Evolutionary conservation across 192 early-diverging fungal species (phyloP).

Genomic region (Coemansia sp.): DNA sequence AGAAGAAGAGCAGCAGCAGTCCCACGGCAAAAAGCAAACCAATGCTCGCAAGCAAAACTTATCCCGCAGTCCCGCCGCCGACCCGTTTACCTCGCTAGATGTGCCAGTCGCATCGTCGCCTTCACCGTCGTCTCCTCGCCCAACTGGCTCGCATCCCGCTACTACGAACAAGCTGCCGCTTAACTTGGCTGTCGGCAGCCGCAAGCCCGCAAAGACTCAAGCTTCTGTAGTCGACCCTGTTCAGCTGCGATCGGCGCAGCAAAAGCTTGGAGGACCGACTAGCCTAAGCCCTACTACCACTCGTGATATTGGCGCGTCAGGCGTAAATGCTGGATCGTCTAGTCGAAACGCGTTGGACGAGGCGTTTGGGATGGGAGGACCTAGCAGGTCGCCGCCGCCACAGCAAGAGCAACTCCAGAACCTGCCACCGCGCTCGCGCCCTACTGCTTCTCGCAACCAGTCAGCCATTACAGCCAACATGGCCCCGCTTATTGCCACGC

Average conservation of each 20-base stretch:
- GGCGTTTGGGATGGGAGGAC: constrained; percentile 20
- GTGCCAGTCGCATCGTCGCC: constrained; percentile 8
- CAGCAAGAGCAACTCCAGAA: constrained; percentile 14
- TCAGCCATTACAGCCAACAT: background rate
- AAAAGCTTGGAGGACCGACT: constrained; percentile 30
- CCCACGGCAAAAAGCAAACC: constrained; percentile 11
- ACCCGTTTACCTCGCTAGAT: constrained; percentile 31
- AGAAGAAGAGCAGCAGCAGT: constrained; percentile 59
- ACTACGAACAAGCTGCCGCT: constrained; percentile 33
- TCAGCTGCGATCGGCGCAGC: constrained; percentile 53
- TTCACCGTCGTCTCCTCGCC: constrained; percentile 1
- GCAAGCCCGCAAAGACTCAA: constrained; percentile 34
- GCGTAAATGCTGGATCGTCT: constrained; percentile 2
- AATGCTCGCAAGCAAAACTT: constrained; percentile 5
- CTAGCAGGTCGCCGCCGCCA: background rate
- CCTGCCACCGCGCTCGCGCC: constrained; percentile 37
- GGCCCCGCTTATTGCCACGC: background rate
- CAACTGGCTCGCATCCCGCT: background rate
- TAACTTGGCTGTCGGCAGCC: constrained; percentile 35
- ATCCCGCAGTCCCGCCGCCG: background rate
- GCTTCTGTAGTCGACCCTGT: constrained; percentile 46
- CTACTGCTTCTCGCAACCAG: constrained; percentile 23
- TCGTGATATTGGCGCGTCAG: background rate
- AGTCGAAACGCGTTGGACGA: constrained; percentile 32
- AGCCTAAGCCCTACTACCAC: background rate